Percentiles rank a stretch among this genome's conserved stretches.
These are phyloP conservation scores for Eucommia ulmoides DNA, from an alignment of 257 asterid genomes.

Conservation along the genomic window DNA sequence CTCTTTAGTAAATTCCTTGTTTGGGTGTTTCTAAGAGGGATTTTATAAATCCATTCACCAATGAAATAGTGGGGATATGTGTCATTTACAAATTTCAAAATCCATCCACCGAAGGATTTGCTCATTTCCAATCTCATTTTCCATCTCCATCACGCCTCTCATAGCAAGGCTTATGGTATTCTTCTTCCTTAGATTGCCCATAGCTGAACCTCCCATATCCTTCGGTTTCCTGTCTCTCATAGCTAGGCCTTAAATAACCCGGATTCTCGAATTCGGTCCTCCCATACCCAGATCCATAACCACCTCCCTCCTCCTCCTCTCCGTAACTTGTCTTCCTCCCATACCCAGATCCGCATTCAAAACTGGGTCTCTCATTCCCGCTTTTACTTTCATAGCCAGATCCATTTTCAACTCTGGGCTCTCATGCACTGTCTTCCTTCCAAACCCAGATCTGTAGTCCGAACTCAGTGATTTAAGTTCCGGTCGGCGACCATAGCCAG, in stretches of 20 bases:
- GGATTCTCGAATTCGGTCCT: constrained; percentile 36
- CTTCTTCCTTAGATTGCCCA: constrained; percentile 24
- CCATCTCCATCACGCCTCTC: constrained; percentile 37
- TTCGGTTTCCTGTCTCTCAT: constrained; percentile 13
- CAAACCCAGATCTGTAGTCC: constrained; percentile 19
- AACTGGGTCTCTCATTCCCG: no score
- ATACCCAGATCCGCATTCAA: background rate
- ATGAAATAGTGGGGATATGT: no score
- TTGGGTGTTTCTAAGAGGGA: no score
- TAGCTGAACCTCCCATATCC: constrained; percentile 9
- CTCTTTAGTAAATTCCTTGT: no score
- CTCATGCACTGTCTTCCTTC: constrained; percentile 10
- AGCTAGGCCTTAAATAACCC: constrained; percentile 23
- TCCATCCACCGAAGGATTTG: no score
- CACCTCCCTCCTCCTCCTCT: constrained; percentile 10
- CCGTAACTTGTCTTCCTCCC: constrained; percentile 2
- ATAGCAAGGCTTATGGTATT: constrained; percentile 34
- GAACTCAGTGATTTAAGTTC: constrained; percentile 13
- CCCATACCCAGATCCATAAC: constrained; percentile 5
- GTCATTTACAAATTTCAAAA: no score
- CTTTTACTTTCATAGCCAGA: constrained; percentile 25
- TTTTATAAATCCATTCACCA: no score
- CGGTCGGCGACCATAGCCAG: constrained; percentile 23
- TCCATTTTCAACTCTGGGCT: constrained; percentile 14
- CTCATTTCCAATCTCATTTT: no score